Percentiles rank a stretch among this genome's conserved stretches.
These are phyloP conservation scores for Corymbia calophylla DNA, from an alignment of 441 rosid species.

Conservation along the genomic window DNA sequence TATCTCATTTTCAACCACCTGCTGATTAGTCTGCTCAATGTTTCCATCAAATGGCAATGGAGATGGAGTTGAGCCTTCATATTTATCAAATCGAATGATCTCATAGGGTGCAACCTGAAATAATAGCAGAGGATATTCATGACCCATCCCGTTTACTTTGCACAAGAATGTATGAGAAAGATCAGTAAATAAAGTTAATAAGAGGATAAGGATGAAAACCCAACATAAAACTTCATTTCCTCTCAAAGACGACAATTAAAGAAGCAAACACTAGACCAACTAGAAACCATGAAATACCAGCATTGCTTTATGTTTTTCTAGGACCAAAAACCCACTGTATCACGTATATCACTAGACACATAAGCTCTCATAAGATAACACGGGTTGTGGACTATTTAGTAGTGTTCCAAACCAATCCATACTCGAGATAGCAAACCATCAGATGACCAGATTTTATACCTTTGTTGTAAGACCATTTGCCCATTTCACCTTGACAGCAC, in stretches of 20 bases:
- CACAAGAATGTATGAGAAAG: not conserved
- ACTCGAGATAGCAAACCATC: not conserved
- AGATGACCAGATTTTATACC: slow-evolving; percentile 25
- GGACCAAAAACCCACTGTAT: not conserved
- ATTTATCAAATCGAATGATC: slow-evolving; percentile 53
- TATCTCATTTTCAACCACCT: slow-evolving; percentile 23
- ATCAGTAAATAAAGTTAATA: not conserved
- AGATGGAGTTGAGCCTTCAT: slow-evolving; percentile 39
- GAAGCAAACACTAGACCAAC: not conserved
- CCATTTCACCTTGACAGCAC: slow-evolving; percentile 77
- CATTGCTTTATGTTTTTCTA: not conserved
- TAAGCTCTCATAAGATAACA: not conserved
- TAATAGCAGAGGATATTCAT: slow-evolving; percentile 6
- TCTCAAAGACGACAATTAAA: not conserved
- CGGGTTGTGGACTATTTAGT: not conserved
- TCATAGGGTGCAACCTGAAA: slow-evolving; percentile 77
- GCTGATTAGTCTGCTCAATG: slow-evolving; percentile 39
- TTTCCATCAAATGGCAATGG: slow-evolving; percentile 30
- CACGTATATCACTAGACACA: not conserved
- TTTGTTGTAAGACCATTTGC: slow-evolving; percentile 54
- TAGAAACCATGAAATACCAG: not conserved
- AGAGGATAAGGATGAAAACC: not conserved
- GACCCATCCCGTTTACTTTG: not conserved
- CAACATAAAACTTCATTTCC: not conserved
- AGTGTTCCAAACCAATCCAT: not conserved